Percentiles rank a stretch among this genome's conserved stretches.
phyloP scores from a whole-genome alignment of 225 moss, liverwort and hornwort species.

The Takakia lepidozioides region DNA sequence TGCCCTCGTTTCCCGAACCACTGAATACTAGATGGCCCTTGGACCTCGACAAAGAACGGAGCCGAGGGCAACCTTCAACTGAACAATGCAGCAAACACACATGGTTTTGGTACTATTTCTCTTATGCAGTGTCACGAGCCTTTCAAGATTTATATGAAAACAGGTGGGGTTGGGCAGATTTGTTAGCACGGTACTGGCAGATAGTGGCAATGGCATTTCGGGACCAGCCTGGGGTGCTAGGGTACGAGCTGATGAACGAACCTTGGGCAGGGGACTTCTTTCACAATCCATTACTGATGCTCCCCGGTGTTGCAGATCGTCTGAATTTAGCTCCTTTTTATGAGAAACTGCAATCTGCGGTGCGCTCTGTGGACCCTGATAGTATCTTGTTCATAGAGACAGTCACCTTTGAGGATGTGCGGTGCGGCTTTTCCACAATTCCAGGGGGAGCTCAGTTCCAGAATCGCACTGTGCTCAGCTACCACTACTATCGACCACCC shows the following conservation, averaged over 20 bases:
- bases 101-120: conserved; percentile 77
- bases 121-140: conserved; percentile 69
- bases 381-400: conserved; percentile 69
- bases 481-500: conserved; percentile 81
- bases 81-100: conserved; percentile 59
- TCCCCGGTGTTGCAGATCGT: conserved; percentile 73
- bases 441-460: conserved; percentile 54
- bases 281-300: conserved; percentile 47
- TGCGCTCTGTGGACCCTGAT: conserved; percentile 55
- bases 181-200: conserved; percentile 29
- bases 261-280: conserved; percentile 79
- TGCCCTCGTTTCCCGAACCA: conserved; percentile 86
- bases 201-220: conserved; percentile 42
- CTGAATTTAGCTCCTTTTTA: conserved; percentile 62
- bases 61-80: conserved; percentile 45
- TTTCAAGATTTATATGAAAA: conserved; percentile 82
- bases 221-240: conserved; percentile 58
- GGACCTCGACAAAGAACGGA: conserved; percentile 24
- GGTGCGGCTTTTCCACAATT: conserved; percentile 48
- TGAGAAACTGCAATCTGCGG: conserved; percentile 56
- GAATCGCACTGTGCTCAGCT: conserved; percentile 78
- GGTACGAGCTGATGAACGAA: conserved; percentile 84
- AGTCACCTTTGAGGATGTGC: conserved; percentile 66
- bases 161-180: conserved; percentile 44
- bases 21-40: conserved; percentile 54